Evolutionary conservation across 208 protist genomes (phyloP).

Genomic region (Kentomonas sorsogonicus): DNA sequence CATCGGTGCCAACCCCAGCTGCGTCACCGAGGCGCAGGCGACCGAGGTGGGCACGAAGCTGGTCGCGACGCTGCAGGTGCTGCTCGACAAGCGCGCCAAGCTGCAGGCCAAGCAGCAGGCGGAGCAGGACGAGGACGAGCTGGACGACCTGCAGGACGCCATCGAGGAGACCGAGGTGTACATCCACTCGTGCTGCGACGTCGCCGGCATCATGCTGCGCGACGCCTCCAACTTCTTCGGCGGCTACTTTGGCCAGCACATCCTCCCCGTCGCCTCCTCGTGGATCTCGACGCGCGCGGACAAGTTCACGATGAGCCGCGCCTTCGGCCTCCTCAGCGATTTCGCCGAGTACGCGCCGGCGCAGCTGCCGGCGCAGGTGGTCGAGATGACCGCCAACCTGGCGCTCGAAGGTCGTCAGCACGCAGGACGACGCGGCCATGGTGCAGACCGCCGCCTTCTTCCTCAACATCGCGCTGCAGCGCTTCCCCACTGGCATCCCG

Average conservation of each 20-base stretch:
- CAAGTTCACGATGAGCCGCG: constrained; percentile 58
- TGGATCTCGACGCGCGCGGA: constrained; percentile 58
- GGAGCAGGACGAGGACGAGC: constrained; percentile 85
- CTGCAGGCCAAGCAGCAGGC: constrained; percentile 39
- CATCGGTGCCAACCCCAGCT: constrained; percentile 41
- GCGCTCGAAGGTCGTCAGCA: constrained; percentile 42
- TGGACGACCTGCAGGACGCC: constrained; percentile 65
- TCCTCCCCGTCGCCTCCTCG: constrained; percentile 56
- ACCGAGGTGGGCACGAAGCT: constrained; percentile 62
- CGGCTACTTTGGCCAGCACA: constrained; percentile 47
- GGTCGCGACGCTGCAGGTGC: constrained; percentile 41
- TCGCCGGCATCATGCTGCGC: constrained; percentile 67
- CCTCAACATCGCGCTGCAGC: constrained; percentile 64
- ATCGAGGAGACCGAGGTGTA: constrained; percentile 64
- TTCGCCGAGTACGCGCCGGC: constrained; percentile 67
- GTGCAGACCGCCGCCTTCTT: constrained; percentile 74
- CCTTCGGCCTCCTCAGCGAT: constrained; percentile 55
- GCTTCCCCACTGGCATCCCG: constrained; percentile 25
- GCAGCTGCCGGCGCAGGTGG: constrained; percentile 41
- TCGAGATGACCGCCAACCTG: constrained; percentile 36
- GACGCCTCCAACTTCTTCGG: constrained; percentile 60
- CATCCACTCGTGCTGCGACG: constrained; percentile 49
- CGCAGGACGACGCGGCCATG: constrained; percentile 37
- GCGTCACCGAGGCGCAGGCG: constrained; percentile 52
- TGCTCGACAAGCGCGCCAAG: constrained; percentile 43